Evolutionary conservation across 805 yeast species (phyloP).

Genomic region (Debaryomyces maramus): DNA sequence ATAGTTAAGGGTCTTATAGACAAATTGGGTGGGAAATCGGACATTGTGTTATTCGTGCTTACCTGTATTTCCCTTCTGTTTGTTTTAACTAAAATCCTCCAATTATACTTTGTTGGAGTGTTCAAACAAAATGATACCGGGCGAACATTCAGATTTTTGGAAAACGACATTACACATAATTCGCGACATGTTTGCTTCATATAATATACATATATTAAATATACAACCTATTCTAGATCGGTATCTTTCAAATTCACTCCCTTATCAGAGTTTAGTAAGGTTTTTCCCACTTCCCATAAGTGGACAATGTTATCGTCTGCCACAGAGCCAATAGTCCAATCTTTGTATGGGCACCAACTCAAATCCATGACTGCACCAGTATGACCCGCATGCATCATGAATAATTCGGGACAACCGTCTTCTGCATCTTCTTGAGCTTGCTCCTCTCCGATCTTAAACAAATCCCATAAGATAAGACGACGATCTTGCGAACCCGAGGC

Average conservation of each 20-base stretch:
- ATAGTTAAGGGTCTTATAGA: constrained; percentile 73
- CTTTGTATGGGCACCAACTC: constrained; percentile 65
- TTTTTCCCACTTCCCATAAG: constrained; percentile 50
- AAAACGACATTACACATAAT: not conserved
- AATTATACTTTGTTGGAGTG: not conserved
- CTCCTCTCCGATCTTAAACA: constrained; percentile 76
- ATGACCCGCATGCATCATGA: constrained; percentile 94
- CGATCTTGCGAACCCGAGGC: constrained; percentile 80
- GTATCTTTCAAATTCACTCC: constrained; percentile 13
- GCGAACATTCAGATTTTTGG: not conserved
- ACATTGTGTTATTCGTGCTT: no score
- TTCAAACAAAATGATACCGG: not conserved
- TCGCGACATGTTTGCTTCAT: not conserved
- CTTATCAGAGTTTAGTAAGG: constrained; percentile 23
- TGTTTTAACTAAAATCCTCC: not conserved
- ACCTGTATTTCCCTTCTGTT: no score
- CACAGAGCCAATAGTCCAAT: constrained; percentile 74
- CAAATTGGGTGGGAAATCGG: constrained; percentile 48
- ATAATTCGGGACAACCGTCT: constrained; percentile 84
- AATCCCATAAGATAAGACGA: constrained; percentile 79
- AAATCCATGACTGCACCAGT: constrained; percentile 74
- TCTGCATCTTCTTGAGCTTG: constrained; percentile 85
- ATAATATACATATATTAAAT: constrained; percentile 1
- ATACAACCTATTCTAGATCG: constrained; percentile 23
- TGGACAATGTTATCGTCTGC: constrained; percentile 64